phyloP scores from a whole-genome alignment of 805 yeast genomes.

The Saturnispora sekii region DNA sequence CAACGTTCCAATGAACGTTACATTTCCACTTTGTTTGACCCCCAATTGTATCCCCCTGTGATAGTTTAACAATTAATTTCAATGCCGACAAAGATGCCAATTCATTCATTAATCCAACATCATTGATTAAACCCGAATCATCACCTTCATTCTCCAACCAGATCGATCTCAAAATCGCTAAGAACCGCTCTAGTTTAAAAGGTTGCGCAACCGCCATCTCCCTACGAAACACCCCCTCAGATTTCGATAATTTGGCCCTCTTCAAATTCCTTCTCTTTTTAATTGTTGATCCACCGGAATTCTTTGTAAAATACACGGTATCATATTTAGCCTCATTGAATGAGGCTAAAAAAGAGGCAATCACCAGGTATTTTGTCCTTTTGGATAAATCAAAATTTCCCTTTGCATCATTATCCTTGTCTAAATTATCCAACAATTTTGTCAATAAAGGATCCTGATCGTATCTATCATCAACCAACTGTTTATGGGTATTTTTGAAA shows the following conservation, averaged over 20 bases:
- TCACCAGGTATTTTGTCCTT: constrained; percentile 59
- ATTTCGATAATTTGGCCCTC: constrained; percentile 18
- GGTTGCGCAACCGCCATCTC: constrained; percentile 60
- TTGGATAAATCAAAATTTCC: constrained; percentile 39
- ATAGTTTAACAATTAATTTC: constrained; percentile 23
- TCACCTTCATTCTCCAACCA: constrained; percentile 32
- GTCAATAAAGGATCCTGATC: constrained; percentile 2
- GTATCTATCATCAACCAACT: constrained; percentile 6
- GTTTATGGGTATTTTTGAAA: constrained; percentile 13
- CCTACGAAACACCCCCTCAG: constrained; percentile 42
- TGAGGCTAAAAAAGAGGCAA: constrained; percentile 80
- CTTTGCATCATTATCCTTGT: constrained; percentile 6
- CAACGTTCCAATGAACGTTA: constrained; percentile 59
- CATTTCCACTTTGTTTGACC: constrained; percentile 72
- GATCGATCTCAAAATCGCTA: constrained; percentile 72
- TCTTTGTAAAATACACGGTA: constrained; percentile 55
- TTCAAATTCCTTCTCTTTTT: constrained; percentile 26
- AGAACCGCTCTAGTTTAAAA: constrained; percentile 68
- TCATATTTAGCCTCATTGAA: constrained; percentile 64
- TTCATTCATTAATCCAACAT: constrained; percentile 30
- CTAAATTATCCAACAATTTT: constrained; percentile 1
- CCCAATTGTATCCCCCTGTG: constrained; percentile 37
- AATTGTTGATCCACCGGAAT: constrained; percentile 38
- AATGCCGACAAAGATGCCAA: constrained; percentile 28
- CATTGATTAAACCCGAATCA: constrained; percentile 24